phyloP scores from a whole-genome alignment of 768 basidiomycete species.

The Dendrothele bispora region DNA sequence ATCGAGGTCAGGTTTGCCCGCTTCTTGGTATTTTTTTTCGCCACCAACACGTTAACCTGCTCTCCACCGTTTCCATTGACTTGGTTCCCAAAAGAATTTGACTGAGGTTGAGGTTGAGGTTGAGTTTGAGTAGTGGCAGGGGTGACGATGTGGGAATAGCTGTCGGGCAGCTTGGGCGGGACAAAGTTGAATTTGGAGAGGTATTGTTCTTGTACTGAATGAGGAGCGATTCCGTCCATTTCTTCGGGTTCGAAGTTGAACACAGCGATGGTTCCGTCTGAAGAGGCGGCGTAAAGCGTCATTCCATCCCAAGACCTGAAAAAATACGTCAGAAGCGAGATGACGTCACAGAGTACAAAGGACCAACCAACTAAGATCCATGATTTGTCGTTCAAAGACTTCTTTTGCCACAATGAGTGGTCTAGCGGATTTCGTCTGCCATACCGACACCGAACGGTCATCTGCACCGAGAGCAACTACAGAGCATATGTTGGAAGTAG shows the following conservation, averaged over 20 bases:
- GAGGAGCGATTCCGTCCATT: slow-evolving; percentile 77
- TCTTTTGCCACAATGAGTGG: slow-evolving; percentile 93
- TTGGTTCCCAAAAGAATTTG: slow-evolving; percentile 22
- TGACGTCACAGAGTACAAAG: slow-evolving; percentile 4
- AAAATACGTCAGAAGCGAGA: slow-evolving; percentile 7
- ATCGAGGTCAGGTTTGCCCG: slow-evolving; percentile 35
- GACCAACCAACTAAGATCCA: slow-evolving; percentile 92
- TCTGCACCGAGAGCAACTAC: slow-evolving; percentile 94
- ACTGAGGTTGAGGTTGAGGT: slow-evolving; percentile 28
- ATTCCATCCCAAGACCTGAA: slow-evolving; percentile 89
- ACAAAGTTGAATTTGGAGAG: slow-evolving; percentile 79
- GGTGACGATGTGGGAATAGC: slow-evolving; percentile 58
- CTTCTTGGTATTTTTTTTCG: slow-evolving; percentile 60
- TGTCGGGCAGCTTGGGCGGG: slow-evolving; percentile 65
- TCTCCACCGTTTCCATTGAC: slow-evolving; percentile 53
- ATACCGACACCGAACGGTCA: slow-evolving; percentile 90
- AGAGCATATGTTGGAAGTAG: slow-evolving; percentile 84
- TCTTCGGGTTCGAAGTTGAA: slow-evolving; percentile 83
- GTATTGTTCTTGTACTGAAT: slow-evolving; percentile 74
- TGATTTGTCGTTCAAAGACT: slow-evolving; percentile 90
- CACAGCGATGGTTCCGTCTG: slow-evolving; percentile 91
- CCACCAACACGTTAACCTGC: slow-evolving; percentile 70
- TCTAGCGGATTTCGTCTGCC: slow-evolving; percentile 91
- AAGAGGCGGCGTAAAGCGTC: slow-evolving; percentile 91
- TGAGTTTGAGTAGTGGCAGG: slow-evolving; percentile 7